Evolutionary conservation across 2,329 filamentous ascomycete genomes (phyloP), one percentile per base, ranked within the genome.

Genomic region (Trichoderma atrobrunneum): DNA sequence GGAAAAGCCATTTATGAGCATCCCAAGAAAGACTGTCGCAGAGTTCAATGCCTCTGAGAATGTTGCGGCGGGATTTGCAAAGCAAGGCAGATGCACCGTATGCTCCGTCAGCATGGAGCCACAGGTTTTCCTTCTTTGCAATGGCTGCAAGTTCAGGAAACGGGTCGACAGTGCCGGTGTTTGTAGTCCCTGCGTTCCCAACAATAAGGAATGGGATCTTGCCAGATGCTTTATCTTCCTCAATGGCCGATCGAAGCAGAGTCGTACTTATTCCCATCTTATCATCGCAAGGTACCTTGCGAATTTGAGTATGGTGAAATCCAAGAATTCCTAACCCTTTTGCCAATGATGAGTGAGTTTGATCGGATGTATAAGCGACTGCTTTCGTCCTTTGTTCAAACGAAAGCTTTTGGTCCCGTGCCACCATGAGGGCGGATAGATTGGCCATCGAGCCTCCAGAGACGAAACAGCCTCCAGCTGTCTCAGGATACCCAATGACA

Each of bases 1-100:
- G 77, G 12, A 78, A 78, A 0, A 78, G 75, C 75, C 77, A 78
- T n/a, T 78, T 78, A 67, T 78, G 76, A 0, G 77, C 76, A 6
- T 78, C 77, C 76, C 77, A 78, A 1, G 77, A 76, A 24, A 78
- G 63, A 30, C 77, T 78, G 43, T 77, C 75, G 5, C 74, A 75
- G 26, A 73, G 65, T 2, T 71, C 72, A 28, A 78, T 71, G 0
- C 61, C 75, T 3, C 43, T 39, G 1, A 74, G 73, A 5, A 70
- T 65, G 26, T 62, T 30, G 30, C 72, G 61, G 1, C 74, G 64
- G 0, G 74, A 71, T 1, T 70, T 43, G 2, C 75, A 78, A 12
- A 78, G 59, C 0, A 70, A 57, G 2, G 72, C 75, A 3, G 77
- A 78, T 1, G 77, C 76, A 0, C 77, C 77, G n/a, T 74, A 78